Evolutionary conservation across 805 yeast species (phyloP), one percentile per base, ranked within the genome.

Genomic region (Candida odintsovae): DNA sequence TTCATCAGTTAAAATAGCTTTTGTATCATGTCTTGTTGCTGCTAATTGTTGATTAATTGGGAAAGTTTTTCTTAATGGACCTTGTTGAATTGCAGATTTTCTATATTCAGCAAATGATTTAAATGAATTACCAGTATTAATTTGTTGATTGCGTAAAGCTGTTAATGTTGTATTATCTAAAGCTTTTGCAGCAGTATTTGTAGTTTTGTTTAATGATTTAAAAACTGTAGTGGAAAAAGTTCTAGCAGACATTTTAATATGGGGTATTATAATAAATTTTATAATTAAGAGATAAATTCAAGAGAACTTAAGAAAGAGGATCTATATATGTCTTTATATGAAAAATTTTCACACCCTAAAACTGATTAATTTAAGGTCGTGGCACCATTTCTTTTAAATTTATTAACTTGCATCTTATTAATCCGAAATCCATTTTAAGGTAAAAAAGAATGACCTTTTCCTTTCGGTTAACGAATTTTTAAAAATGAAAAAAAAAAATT

Each of bases 21-120:
- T 45, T 33, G 49, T 44, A 6, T 26, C 42, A 25, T 46, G 45
- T 26, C 43, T 31, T 12, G 52, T 41, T 10, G 39, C 39, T 3
- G 39, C 22, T 3, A 19, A 19, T 13, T 36, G 23, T n/a, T 33
- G 43, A 13, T 41, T 40, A 21, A 28, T 43, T 10, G 49, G 43
- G 20, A 47, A 38, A 33, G 49, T 51, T 50, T 58, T 59, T 15
- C 54, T 64, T 47, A 67, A 52, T 10, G 71, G 72, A 19, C 72
- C 72, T 48, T 66, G 68, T 39, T 65, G 66, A 47, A 59, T 64
- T 12, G 70, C 70, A 20, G 58, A 57, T 49, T 62, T 64, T 55
- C 72, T 65, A 51, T 67, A 67, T 46, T 67, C 70, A 33, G 63
- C 62, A 48, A 67, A 67, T 0, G 68, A 61, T 11, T 45, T 46